Conservation (phyloP, 495 filamentous ascomycete genomes). For the Hypomontagnella submonticulosa region DNA sequence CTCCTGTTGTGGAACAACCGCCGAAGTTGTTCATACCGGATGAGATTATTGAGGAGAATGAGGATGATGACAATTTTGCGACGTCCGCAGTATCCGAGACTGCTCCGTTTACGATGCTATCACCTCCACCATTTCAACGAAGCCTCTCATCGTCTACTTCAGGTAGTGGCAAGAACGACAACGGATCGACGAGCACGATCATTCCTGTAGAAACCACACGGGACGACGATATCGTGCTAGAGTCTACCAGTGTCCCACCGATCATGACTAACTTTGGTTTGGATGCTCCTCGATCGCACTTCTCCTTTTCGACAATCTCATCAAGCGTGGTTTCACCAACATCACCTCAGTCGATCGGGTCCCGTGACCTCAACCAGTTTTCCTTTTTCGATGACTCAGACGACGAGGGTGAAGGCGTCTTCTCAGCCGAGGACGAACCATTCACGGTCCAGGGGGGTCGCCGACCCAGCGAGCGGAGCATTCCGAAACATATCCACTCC, state of each 20-base stretch:
- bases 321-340: constrained; percentile 47
- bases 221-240: constrained; percentile 6
- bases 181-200: constrained; percentile 23
- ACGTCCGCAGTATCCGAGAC: constrained; percentile 58
- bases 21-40: constrained; percentile 55
- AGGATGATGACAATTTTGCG: constrained; percentile 67
- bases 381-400: constrained; percentile 59
- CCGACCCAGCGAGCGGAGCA: constrained; percentile 13
- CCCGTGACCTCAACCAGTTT: constrained; percentile 41
- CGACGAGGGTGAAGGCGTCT: constrained; percentile 48
- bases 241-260: constrained; percentile 1
- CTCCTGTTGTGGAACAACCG: constrained; percentile 41
- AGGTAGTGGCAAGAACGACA: constrained; percentile 16
- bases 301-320: constrained; percentile 51
- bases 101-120: constrained; percentile 56
- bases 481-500: constrained; percentile 37
- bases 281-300: constrained; percentile 49
- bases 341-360: constrained; percentile 37
- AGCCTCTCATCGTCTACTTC: constrained; percentile 45
- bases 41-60: constrained; percentile 63
- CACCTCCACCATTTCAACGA: constrained; percentile 60
- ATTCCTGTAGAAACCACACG: constrained; percentile 2
- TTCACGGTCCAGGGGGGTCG: constrained; percentile 30
- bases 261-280: constrained; percentile 8
- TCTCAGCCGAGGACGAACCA: constrained; percentile 33